Percentiles rank a stretch among this genome's conserved stretches.
Evolutionary conservation across 179 eudicot species (phyloP).

Genomic region (Corrigiola litoralis): DNA sequence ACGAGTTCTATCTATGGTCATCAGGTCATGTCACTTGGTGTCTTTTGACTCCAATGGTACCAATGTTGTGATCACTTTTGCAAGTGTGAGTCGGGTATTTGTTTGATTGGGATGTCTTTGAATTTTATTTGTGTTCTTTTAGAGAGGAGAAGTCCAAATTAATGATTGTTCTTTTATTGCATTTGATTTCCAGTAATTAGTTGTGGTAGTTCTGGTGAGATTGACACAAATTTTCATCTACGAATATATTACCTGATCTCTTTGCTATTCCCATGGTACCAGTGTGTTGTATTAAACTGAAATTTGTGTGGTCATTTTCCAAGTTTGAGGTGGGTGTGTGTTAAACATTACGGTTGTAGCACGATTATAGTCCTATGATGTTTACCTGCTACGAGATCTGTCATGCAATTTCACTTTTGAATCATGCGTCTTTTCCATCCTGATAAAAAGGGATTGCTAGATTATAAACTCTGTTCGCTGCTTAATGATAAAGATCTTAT

Average conservation of each 20-base stretch:
- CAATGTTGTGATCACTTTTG: background rate
- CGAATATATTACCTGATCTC: too few relatives aligned
- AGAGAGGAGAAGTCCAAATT: background rate
- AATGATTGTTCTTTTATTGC: background rate
- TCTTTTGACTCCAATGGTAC: too few relatives aligned
- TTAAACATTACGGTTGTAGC: background rate
- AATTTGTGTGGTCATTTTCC: background rate
- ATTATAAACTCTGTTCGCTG: too few relatives aligned
- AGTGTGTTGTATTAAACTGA: too few relatives aligned
- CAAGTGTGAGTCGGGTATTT: background rate
- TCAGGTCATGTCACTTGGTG: too few relatives aligned
- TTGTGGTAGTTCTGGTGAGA: background rate
- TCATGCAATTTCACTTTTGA: background rate
- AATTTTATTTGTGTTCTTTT: too few relatives aligned
- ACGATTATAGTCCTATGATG: background rate
- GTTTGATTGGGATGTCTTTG: too few relatives aligned
- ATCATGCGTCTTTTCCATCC: background rate
- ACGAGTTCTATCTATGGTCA: too few relatives aligned
- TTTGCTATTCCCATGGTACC: too few relatives aligned
- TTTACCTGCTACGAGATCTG: background rate
- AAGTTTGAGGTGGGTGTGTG: background rate
- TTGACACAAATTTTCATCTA: too few relatives aligned
- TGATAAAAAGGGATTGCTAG: background rate
- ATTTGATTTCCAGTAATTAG: background rate
- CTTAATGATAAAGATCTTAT: background rate